Base-by-base conservation (phyloP, 495 filamentous ascomycete genomes). In the Podospora pseudoanserina region DNA sequence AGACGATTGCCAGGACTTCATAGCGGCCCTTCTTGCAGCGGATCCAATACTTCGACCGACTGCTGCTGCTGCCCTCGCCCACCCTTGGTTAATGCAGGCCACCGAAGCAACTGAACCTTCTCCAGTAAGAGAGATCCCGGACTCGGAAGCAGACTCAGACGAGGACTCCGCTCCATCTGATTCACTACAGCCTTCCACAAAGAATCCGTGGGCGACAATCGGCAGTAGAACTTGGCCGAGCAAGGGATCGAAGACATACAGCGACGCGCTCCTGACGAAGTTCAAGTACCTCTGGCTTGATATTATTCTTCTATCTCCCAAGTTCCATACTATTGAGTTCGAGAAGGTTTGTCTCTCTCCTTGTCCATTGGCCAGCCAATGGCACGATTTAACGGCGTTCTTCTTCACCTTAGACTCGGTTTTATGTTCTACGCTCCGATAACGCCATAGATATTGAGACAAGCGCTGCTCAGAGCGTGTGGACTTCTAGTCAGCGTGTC, bases 11-110 rank as follows among this genome's bases (percentile, higher is more conserved):
- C 60, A 20, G 18, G 27, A 62, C 2, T 62, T 62, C 7, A 62
- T 62, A 2, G n/a, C 60, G 20, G 26, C 4, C 19, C 60, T 62
- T 5, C 30, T 62, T 18, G 20, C 23, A n/a, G 18, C 60, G 4
- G 60, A 62, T 34, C 60, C 60, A n/a, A 26, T 62, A 26, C 60
- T 62, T 34, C 60, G 60, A 7, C 60, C 60, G 5, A 62, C 60
- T 27, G 23, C 60, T 19, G 30, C 18, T 26, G 30, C 23, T 2
- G 60, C 60, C 7, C 27, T 62, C 6, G 23, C 60, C 4, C 60
- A 62, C 30, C 60, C 20, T 5, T 62, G 60, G 60, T n/a, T 62
- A 9, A 16, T 5, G 23, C 55, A 19, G n/a, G 55, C 55, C n/a
- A 11, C 23, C 23, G n/a, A 7, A 26, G n/a, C 55, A 4, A 19